Conservation (phyloP, 2,329 filamentous ascomycete species). For the Phialophora tarda region DNA sequence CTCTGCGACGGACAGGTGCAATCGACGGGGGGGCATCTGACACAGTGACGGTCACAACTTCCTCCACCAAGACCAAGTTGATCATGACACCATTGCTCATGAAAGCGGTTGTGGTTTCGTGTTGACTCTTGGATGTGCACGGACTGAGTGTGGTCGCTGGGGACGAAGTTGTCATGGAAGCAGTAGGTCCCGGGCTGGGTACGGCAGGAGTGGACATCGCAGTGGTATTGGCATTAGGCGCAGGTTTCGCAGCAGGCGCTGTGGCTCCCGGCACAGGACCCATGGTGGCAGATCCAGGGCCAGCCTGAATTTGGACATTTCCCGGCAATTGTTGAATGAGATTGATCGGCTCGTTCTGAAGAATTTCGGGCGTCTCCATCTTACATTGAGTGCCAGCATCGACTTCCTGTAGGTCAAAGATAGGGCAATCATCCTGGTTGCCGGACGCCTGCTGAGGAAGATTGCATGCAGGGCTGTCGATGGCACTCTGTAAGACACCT, state of each 20-base stretch:
- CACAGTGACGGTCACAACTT: constrained; percentile 38
- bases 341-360: constrained; percentile 63
- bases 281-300: constrained; percentile 49
- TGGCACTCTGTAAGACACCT: constrained; percentile 68
- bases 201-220: constrained; percentile 7
- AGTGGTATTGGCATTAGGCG: constrained; percentile 13
- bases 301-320: constrained; percentile 56
- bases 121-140: constrained; percentile 1
- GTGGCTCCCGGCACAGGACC: constrained; percentile 18
- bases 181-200: constrained; percentile 21
- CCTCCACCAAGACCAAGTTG: constrained; percentile 37
- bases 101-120: constrained; percentile 31
- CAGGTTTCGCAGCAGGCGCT: constrained; percentile 6
- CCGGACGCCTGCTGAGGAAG: constrained; percentile 63
- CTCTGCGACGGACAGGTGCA: constrained; percentile 14
- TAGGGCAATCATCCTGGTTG: constrained; percentile 70
- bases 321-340: constrained; percentile 68
- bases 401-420: constrained; percentile 73
- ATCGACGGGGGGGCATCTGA: constrained; percentile 11
- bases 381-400: constrained; percentile 62
- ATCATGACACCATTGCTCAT: constrained; percentile 34
- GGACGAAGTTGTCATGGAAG: constrained; percentile 18
- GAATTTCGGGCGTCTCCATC: constrained; percentile 61
- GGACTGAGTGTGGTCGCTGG: constrained; percentile 12
- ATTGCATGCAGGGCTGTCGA: constrained; percentile 69